Conservation (phyloP, 192 early-diverging fungal genomes). For the Chytriomyces confervae region DNA sequence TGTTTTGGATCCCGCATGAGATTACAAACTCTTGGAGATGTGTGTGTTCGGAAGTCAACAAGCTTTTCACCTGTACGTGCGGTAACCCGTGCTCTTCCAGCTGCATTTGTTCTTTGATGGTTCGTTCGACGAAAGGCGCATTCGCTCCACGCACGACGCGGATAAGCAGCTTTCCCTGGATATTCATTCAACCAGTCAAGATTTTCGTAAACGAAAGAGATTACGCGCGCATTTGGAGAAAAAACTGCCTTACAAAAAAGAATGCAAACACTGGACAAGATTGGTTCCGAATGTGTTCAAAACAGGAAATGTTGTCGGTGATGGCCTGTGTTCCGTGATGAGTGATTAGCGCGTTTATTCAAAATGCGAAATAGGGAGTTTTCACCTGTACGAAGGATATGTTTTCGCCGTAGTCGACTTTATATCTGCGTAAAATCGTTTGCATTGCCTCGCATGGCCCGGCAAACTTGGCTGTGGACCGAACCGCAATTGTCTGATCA, state of each 20-base stretch:
- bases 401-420: slow-evolving; percentile 60
- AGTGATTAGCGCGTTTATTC: background rate
- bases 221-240: background rate
- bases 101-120: slow-evolving; percentile 62
- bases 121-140: slow-evolving; percentile 59
- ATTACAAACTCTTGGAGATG: background rate
- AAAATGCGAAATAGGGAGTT: background rate
- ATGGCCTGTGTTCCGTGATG: slow-evolving; percentile 49
- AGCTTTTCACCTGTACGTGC: background rate
- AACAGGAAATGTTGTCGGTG: slow-evolving; percentile 52
- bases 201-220: background rate
- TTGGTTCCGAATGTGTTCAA: slow-evolving; percentile 55
- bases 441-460: slow-evolving; percentile 67
- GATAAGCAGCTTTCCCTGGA: slow-evolving; percentile 7
- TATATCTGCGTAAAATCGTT: slow-evolving; percentile 62
- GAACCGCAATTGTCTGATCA: background rate
- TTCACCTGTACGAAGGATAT: slow-evolving; percentile 56
- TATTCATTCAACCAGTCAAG: background rate
- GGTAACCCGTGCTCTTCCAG: slow-evolving; percentile 33
- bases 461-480: slow-evolving; percentile 54
- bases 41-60: background rate
- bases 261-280: slow-evolving; percentile 64
- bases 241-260: slow-evolving; percentile 49
- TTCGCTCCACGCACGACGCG: slow-evolving; percentile 64
- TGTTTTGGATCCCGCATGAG: background rate